Evolutionary conservation across 176 grass and related monocot genomes (phyloP), one percentile per base, ranked within the genome.

Genomic region (Carex parvula): DNA sequence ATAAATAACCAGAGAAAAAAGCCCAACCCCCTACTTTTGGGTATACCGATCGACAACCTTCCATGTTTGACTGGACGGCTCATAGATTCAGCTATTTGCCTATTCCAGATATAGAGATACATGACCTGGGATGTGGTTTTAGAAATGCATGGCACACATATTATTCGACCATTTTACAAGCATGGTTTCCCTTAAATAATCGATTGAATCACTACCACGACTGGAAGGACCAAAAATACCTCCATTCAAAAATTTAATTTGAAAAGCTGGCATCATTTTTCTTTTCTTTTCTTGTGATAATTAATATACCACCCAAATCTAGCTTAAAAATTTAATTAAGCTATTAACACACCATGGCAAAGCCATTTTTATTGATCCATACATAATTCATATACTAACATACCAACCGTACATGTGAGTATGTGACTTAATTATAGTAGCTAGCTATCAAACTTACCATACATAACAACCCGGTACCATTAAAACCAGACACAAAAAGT

Each of bases 311-410:
- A 16, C 22, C 13, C 48, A 77, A 55, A 56, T 77, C 48, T 77
- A 77, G 22, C 21, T 77, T 33, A 64, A 24, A 81, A 81, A 22
- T 22, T 5, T 2, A 64, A 33, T 48, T 81, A 53, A 30, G 14
- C 39, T 83, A 83, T 83, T 24, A 83, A 64, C 80, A 83, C 20
- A 68, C 32, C 35, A 67, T 44, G 32, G 60, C 59, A 24, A 32
- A 83, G n/a, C 61, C 61, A 83, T 53, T 83, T 85, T 85, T 85
- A 84, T 75, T 85, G 57, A 83, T 67, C 61, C 22, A 68, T 83
- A 53, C 37, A 83, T 64, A 83, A 7, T 83, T 65, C 80, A 65
- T 66, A 65, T 65, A 68, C 60, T 46, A 82, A 60, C 6, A 75
- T 58, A 71, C 29, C 32, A 77, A 17, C 57, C 66, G 6, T 77